Conservation (phyloP, 1,284 basidiomycete genomes). For the Malassezia japonica region DNA sequence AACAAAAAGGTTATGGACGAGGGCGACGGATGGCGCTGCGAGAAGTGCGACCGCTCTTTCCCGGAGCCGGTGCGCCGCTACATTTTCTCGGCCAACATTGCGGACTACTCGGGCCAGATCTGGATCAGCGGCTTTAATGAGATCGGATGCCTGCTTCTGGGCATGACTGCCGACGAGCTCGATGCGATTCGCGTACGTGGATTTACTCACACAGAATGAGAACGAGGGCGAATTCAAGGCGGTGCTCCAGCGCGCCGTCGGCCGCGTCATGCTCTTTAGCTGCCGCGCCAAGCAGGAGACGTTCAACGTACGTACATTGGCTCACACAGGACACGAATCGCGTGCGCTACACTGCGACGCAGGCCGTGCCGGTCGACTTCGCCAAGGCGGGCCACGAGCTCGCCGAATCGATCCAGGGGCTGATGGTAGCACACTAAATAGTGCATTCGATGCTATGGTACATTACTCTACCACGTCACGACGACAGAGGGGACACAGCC, state of each 20-base stretch:
- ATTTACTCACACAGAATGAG: constrained; percentile 53
- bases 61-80: constrained; percentile 77
- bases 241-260: constrained; percentile 60
- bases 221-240: constrained; percentile 60
- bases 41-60: constrained; percentile 76
- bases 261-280: constrained; percentile 68
- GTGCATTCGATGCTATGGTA: not conserved
- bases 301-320: constrained; percentile 27
- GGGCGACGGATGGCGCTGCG: constrained; percentile 72
- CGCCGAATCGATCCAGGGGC: constrained; percentile 29
- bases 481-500: constrained; percentile 29
- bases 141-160: constrained; percentile 63
- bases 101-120: constrained; percentile 75
- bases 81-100: constrained; percentile 75
- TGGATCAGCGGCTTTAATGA: constrained; percentile 98
- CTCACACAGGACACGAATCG: constrained; percentile 25
- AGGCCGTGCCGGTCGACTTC: constrained; percentile 31
- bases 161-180: constrained; percentile 70
- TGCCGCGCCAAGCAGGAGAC: constrained; percentile 65
- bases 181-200: constrained; percentile 58
- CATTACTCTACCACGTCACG: constrained; percentile 1
- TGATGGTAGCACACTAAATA: not conserved
- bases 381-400: constrained; percentile 38
- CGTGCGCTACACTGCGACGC: constrained; percentile 40
- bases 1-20: constrained; percentile 80